Evolutionary conservation across 2,329 filamentous ascomycete species (phyloP).

Genomic region (Claviceps spartinae): DNA sequence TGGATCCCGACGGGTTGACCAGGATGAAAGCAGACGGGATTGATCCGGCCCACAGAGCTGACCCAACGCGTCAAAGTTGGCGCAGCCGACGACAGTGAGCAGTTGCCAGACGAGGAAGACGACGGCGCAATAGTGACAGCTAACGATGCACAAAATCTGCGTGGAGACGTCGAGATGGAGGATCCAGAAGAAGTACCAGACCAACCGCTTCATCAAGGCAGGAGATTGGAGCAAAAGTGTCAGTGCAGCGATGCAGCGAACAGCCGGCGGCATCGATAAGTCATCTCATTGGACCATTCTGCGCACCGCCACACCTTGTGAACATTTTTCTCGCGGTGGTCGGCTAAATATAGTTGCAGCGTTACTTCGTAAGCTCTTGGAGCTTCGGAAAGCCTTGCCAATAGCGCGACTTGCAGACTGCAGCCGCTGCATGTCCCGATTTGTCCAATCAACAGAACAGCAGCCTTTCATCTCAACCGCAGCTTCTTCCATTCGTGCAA

Average conservation of each 20-base stretch:
- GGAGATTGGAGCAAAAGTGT: background rate
- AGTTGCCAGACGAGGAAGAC: background rate
- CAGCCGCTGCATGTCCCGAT: background rate
- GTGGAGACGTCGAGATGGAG: background rate
- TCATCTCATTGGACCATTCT: background rate
- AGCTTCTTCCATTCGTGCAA: no score
- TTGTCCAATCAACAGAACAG: background rate
- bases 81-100: background rate
- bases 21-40: background rate
- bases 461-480: no score
- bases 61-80: conserved; percentile 1
- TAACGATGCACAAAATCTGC: conserved; percentile 1
- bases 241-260: background rate
- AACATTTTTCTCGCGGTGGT: no score
- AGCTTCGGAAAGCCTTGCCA: background rate
- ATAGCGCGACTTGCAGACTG: background rate
- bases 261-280: background rate
- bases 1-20: background rate
- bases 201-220: background rate
- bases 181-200: background rate
- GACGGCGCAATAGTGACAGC: background rate
- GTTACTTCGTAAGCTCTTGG: background rate
- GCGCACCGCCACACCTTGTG: no score
- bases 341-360: background rate
- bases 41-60: background rate